phyloP scores from a whole-genome alignment of 2,329 filamentous ascomycete genomes.

The Scedosporium boydii region DNA sequence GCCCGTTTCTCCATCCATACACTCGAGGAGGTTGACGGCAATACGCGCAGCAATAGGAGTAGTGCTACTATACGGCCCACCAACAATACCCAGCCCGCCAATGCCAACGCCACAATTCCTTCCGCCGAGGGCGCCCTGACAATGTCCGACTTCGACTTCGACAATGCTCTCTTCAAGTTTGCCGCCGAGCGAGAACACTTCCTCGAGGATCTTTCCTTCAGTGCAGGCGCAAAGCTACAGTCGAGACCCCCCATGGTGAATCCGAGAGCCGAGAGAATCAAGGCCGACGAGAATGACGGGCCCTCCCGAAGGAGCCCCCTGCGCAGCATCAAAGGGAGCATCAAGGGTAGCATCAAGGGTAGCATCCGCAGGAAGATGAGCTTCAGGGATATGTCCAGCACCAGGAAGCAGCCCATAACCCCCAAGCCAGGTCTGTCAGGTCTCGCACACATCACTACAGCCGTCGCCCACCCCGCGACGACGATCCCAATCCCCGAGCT shows the following conservation, averaged over 20 bases:
- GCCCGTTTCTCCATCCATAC: constrained; percentile 43
- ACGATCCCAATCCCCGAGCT: not conserved
- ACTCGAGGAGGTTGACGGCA: constrained; percentile 48
- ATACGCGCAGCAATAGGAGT: constrained; percentile 52
- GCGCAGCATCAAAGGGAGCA: constrained; percentile 64
- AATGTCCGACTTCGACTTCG: constrained; percentile 71
- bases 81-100: constrained; percentile 12
- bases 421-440: constrained; percentile 55
- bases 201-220: constrained; percentile 83
- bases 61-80: constrained; percentile 52
- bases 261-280: constrained; percentile 73
- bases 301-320: constrained; percentile 46
- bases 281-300: constrained; percentile 55
- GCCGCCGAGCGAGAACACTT: constrained; percentile 92
- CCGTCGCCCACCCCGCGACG: not conserved
- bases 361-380: constrained; percentile 90
- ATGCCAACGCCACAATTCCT: not conserved
- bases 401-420: constrained; percentile 74
- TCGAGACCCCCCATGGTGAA: constrained; percentile 63
- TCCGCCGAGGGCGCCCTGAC: not conserved
- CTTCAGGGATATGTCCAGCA: constrained; percentile 88
- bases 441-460: constrained; percentile 5
- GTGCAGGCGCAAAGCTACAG: constrained; percentile 69
- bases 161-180: constrained; percentile 87
- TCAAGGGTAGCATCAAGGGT: constrained; percentile 74